Conservation (phyloP, 1,284 basidiomycete genomes). For the Cutaneotrichosporon arboriforme region DNA sequence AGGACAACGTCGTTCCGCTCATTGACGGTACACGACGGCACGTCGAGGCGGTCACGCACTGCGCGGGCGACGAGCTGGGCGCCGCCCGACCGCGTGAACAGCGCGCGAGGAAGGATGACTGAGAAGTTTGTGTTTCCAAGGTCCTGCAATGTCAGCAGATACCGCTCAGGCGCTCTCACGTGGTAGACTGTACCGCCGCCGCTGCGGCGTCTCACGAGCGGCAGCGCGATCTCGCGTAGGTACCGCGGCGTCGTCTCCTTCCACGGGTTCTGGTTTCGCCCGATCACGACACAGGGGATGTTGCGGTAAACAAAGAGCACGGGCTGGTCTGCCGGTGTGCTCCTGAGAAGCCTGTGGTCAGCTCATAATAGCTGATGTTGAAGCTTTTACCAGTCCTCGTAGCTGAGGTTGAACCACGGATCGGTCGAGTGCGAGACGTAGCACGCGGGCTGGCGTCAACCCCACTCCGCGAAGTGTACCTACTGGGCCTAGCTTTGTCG, state of each 20-base stretch:
- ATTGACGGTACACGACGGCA: slow-evolving; percentile 68
- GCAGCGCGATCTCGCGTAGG: slow-evolving; percentile 56
- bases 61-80: slow-evolving; percentile 73
- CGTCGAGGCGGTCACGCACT: slow-evolving; percentile 61
- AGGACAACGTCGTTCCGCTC: slow-evolving; percentile 87
- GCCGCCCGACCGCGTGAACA: slow-evolving; percentile 76
- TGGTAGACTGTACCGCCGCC: slow-evolving; percentile 99
- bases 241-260: slow-evolving; percentile 78
- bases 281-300: slow-evolving; percentile 84
- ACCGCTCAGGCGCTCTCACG: slow-evolving; percentile 52
- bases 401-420: slow-evolving; percentile 87
- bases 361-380: background rate
- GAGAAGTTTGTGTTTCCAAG: slow-evolving; percentile 97
- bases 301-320: slow-evolving; percentile 86
- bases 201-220: slow-evolving; percentile 78
- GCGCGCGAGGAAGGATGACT: slow-evolving; percentile 74
- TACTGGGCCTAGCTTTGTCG: slow-evolving; percentile 6
- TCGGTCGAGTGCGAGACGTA: slow-evolving; percentile 78
- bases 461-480: background rate
- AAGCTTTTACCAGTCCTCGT: slow-evolving; percentile 78
- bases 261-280: slow-evolving; percentile 95
- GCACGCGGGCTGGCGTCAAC: slow-evolving; percentile 47
- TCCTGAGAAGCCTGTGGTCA: slow-evolving; percentile 69
- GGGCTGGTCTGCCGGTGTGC: slow-evolving; percentile 61
- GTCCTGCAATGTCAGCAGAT: slow-evolving; percentile 57